Base-by-base conservation (phyloP, 768 basidiomycete genomes). In the Mycena polygramma region DNA sequence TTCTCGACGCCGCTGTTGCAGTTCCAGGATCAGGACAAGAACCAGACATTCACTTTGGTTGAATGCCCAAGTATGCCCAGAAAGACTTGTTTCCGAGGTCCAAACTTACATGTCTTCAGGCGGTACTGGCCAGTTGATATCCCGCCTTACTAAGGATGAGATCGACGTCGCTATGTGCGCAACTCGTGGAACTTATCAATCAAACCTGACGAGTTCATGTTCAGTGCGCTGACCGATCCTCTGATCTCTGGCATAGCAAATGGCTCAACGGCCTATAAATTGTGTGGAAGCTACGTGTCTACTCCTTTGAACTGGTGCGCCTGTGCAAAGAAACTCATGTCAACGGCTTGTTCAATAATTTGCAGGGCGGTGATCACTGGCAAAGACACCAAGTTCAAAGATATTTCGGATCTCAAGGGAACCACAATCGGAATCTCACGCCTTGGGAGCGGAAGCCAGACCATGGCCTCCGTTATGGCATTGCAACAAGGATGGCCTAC, bases 401-500 rank as follows among this genome's bases (percentile, higher is more conserved):
- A 83, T 15, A 91, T 98, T 53, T 76, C 85, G 11, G 92, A 97
- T 75, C 84, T 99, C 15, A 85, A 91, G 72, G 94, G 90, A 7
- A 93, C 94, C 0, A 92, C 90, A 5, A 86, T 98, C 39, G 97
- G 97, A 5, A 97, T 98, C 62, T 97, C 95, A 30, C 84, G 97
- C 46, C 82, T 88, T 55, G 97, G 96, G 74, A 97, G 94, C 74
- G 96, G 96, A 26, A 94, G 92, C 72, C 93, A 97, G 78, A 95
- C 94, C 1, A 98, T 99, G 96, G 97, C 96, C 4, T 94, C 92
- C 73, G 95, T 98, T 30, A 94, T 98, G 93, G 94, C 94, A 6
- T 81, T 94, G 39, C 92, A 97, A 72, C 89, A 97, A 77, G 91
- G 91, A 19, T 98, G 96, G 96, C 82, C 75, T 79, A 88, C 79